Evolutionary conservation across 2,329 filamentous ascomycete genomes (phyloP), one percentile per base, ranked within the genome.

Genomic region (Bertia moriformis): DNA sequence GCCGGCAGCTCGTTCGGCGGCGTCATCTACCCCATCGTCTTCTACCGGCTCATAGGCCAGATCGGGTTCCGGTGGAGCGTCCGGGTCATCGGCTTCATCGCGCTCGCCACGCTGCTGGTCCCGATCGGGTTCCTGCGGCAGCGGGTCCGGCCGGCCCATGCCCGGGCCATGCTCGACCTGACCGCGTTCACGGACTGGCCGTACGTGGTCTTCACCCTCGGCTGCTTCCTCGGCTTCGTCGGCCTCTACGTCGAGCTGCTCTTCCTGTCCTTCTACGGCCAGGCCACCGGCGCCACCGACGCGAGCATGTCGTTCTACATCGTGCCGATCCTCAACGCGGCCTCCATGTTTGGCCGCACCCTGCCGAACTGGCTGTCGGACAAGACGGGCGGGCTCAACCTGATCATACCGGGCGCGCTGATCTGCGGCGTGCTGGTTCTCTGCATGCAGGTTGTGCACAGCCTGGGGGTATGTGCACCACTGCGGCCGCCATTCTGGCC

Each of bases 241-340:
- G 57, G 57, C 15, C 43, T 56, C 2, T 57, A 53, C 40, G 48
- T 53, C 20, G 41, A 50, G n/a, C 39, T 57, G 27, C 59, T 58
- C 49, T 59, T 57, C 45, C 40, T 56, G 39, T 51, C 50, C 2
- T 57, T 43, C 46, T 61, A 53, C 41, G 51, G 51, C 5, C 37
- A 53, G 22, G 38, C 46, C 1, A 45, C 47, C 1, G 47, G 49
- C 4, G 48, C 52, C 38, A 55, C 51, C 4, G 41, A 48, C 42
- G 42, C 44, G 2, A 50, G 47, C 37, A 44, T 57, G 32, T 49
- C 53, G 0, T 61, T 60, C 45, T 61, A 62, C 44, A 47, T 61
- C 15, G 51, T 61, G 1, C 50, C 58, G 4, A 60, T 61, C 37
- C 48, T 61, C 20, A 61, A 62, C 42, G 57, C 57, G 3, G 57